Conservation (phyloP, 2,329 filamentous ascomycete species). For the Achaetomium macrosporum region DNA sequence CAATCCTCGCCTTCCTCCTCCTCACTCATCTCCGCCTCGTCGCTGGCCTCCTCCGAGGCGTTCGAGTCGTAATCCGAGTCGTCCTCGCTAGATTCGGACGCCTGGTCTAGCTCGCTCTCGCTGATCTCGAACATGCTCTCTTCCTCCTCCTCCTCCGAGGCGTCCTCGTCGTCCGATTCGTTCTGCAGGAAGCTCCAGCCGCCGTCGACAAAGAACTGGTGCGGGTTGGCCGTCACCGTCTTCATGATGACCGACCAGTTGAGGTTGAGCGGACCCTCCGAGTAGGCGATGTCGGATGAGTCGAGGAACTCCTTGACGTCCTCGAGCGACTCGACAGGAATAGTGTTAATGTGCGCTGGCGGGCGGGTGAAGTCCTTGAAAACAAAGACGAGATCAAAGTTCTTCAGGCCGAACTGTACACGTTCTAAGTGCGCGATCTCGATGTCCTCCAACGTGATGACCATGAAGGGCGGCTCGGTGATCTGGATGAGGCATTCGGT, state of each 20-base stretch:
- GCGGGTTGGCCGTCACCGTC: conserved; percentile 88
- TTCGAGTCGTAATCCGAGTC: conserved; percentile 93
- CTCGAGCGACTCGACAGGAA: conserved; percentile 90
- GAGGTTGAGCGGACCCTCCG: conserved; percentile 90
- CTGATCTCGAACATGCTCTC: conserved; percentile 90
- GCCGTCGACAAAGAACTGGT: conserved; percentile 90
- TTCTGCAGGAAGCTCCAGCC: conserved; percentile 90
- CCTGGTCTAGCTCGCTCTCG: conserved; percentile 80
- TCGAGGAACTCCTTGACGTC: conserved; percentile 98
- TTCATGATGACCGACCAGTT: conserved; percentile 99
- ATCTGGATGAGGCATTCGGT: conserved; percentile 96
- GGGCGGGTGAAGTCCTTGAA: conserved; percentile 95
- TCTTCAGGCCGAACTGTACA: conserved; percentile 94
- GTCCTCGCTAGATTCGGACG: conserved; percentile 68
- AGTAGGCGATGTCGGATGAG: conserved; percentile 88
- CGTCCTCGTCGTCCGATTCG: conserved; percentile 80
- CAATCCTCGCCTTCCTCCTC: conserved; percentile 82
- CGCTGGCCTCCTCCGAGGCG: conserved; percentile 73
- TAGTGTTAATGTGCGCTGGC: conserved; percentile 94
- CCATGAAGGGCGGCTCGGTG: conserved; percentile 94
- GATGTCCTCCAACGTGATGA: conserved; percentile 90
- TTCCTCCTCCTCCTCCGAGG: conserved; percentile 73
- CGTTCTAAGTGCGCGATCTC: conserved; percentile 94
- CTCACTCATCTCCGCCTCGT: conserved; percentile 63
- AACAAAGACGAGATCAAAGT: conserved; percentile 97